phyloP scores from a whole-genome alignment of 2,329 filamentous ascomycete species.

The Emergomyces orientalis region DNA sequence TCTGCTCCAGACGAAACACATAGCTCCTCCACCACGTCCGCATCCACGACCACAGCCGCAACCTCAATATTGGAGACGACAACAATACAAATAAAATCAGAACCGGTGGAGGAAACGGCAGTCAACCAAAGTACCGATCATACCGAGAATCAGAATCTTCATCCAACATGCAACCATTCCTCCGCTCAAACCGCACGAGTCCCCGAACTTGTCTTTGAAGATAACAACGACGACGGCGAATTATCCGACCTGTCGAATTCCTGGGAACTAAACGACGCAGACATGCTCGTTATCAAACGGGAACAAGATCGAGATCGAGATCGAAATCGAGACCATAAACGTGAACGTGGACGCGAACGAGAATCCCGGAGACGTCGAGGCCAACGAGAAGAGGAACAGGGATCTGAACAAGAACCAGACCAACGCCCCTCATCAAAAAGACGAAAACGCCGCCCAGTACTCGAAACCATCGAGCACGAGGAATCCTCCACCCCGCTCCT shows the following conservation, averaged over 20 bases:
- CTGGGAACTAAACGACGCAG: constrained; percentile 23
- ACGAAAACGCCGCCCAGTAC: constrained; percentile 20
- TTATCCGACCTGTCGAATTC: constrained; percentile 23
- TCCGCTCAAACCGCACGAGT: constrained; percentile 19
- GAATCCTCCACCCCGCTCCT: constrained; percentile 19
- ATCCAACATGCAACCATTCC: not conserved
- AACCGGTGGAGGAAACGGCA: not conserved
- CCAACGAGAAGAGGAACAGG: not conserved
- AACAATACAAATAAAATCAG: not conserved
- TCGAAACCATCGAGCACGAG: constrained; percentile 33
- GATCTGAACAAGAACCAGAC: not conserved
- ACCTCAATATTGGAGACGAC: constrained; percentile 6
- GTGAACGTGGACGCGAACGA: not conserved
- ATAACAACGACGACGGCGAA: constrained; percentile 17
- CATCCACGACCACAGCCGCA: constrained; percentile 1
- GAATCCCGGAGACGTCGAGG: not conserved
- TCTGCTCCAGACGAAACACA: constrained; percentile 1
- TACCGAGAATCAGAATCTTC: not conserved
- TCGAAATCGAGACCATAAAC: not conserved
- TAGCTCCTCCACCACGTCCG: not conserved
- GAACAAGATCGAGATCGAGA: not conserved
- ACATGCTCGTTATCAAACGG: constrained; percentile 17
- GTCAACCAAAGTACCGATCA: not conserved
- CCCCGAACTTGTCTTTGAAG: constrained; percentile 18
- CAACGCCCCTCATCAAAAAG: constrained; percentile 16